A percentile compares a stretch with the other conserved stretches of the same genome.
Conservation (phyloP, 257 asterid species). For the Orobanche coerulescens region DNA sequence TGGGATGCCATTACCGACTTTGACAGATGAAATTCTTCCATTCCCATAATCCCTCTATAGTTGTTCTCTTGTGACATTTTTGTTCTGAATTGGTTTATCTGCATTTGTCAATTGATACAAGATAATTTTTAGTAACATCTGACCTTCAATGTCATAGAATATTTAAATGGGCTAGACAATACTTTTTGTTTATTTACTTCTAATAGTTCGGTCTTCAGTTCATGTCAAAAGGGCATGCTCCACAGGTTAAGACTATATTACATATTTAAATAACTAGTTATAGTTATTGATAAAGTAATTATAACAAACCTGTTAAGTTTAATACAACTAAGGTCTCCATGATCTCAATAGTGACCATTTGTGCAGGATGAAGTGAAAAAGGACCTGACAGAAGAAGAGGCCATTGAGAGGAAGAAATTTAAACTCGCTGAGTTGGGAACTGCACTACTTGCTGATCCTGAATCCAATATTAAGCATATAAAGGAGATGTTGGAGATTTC, state of each 20-base stretch:
- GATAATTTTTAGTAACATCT: neutral
- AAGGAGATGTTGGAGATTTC: conserved; percentile 84
- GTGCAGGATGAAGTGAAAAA: conserved; percentile 73
- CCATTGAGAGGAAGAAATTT: conserved; percentile 55
- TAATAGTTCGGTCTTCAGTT: neutral
- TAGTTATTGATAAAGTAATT: neutral
- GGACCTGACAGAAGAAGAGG: conserved; percentile 76
- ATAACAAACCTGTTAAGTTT: neutral
- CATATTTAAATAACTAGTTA: conserved; percentile 1
- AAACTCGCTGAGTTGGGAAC: conserved; percentile 95
- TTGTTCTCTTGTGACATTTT: neutral
- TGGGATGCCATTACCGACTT: neutral
- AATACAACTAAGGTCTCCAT: neutral
- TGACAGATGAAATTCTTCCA: neutral
- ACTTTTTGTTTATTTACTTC: neutral
- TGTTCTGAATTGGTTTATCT: neutral
- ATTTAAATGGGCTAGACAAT: neutral
- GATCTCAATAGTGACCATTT: neutral
- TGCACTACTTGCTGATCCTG: conserved; percentile 77
- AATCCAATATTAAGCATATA: conserved; percentile 63
- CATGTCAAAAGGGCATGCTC: neutral
- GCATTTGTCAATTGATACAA: neutral
- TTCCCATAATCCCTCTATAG: neutral
- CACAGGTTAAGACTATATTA: neutral
- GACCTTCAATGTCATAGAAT: neutral